Conservation (phyloP, 345 rosid species). For the Euphorbia lathyris region DNA sequence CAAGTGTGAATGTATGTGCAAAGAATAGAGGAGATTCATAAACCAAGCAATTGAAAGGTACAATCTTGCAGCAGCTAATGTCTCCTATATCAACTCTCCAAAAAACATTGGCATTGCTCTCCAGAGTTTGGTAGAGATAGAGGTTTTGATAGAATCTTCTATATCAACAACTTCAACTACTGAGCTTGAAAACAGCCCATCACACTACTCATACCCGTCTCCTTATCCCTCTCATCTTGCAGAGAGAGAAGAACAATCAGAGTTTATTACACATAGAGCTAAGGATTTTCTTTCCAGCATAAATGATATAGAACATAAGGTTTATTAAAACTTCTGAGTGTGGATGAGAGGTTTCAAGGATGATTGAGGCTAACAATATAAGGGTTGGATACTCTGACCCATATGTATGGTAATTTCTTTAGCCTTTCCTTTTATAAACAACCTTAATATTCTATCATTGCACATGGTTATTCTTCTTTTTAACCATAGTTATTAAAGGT, state of each 20-base stretch:
- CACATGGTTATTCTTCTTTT: too few relatives aligned
- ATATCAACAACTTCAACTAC: conserved; percentile 58
- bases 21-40: conserved; percentile 64
- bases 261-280: conserved; percentile 91
- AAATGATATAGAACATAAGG: conserved; percentile 83
- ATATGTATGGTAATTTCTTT: conserved; percentile 52
- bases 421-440: not conserved
- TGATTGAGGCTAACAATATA: conserved; percentile 81
- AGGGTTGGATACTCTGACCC: conserved; percentile 63
- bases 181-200: conserved; percentile 77
- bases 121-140: conserved; percentile 74
- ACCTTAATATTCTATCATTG: not conserved
- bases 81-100: conserved; percentile 74
- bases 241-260: conserved; percentile 89
- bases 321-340: conserved; percentile 89
- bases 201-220: conserved; percentile 68
- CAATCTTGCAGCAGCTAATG: conserved; percentile 83
- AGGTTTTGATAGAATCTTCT: conserved; percentile 55
- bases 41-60: conserved; percentile 75
- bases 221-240: conserved; percentile 56
- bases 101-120: conserved; percentile 69
- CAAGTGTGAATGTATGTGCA: conserved; percentile 5
- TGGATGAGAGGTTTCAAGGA: conserved; percentile 78
- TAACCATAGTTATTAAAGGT: too few relatives aligned
- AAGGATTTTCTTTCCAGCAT: conserved; percentile 89